Percentiles rank a stretch among this genome's conserved stretches.
Conservation (phyloP, 805 yeast species). For the Isabelozyma pseudorhagii region DNA sequence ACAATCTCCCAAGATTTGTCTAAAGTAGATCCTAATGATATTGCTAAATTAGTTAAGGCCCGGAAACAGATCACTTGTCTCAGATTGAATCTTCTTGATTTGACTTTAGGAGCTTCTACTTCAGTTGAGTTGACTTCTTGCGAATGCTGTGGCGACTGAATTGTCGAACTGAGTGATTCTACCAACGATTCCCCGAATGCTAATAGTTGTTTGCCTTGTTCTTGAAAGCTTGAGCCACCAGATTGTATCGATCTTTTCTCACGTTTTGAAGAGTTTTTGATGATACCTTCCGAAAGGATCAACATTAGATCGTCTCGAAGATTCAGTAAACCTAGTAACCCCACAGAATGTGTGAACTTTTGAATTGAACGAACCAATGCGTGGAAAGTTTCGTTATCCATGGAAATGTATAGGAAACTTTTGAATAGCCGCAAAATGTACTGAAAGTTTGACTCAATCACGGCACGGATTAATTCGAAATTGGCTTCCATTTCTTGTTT, state of each 20-base stretch:
- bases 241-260: neutral
- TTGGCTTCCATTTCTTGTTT: slow-evolving; percentile 24
- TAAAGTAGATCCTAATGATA: slow-evolving; percentile 76
- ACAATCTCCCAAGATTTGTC: slow-evolving; percentile 61
- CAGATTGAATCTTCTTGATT: slow-evolving; percentile 42
- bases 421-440: slow-evolving; percentile 25
- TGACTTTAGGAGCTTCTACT: neutral
- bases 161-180: slow-evolving; percentile 46
- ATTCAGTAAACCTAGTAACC: slow-evolving; percentile 56
- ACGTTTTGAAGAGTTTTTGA: slow-evolving; percentile 7
- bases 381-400: slow-evolving; percentile 72
- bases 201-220: slow-evolving; percentile 31
- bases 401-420: slow-evolving; percentile 55
- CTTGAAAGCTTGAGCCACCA: slow-evolving; percentile 8
- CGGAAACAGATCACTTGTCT: slow-evolving; percentile 75
- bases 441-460: slow-evolving; percentile 26
- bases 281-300: slow-evolving; percentile 24
- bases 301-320: slow-evolving; percentile 52
- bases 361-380: slow-evolving; percentile 69
- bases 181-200: slow-evolving; percentile 52
- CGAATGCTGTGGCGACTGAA: slow-evolving; percentile 17
- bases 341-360: slow-evolving; percentile 77
- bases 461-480: slow-evolving; percentile 32
- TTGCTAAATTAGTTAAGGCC: slow-evolving; percentile 73
- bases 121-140: neutral